A percentile compares a stretch with the other conserved stretches of the same genome.
Evolutionary conservation across 2,329 filamentous ascomycete genomes (phyloP).

Genomic region (Penicillium janthinellum): DNA sequence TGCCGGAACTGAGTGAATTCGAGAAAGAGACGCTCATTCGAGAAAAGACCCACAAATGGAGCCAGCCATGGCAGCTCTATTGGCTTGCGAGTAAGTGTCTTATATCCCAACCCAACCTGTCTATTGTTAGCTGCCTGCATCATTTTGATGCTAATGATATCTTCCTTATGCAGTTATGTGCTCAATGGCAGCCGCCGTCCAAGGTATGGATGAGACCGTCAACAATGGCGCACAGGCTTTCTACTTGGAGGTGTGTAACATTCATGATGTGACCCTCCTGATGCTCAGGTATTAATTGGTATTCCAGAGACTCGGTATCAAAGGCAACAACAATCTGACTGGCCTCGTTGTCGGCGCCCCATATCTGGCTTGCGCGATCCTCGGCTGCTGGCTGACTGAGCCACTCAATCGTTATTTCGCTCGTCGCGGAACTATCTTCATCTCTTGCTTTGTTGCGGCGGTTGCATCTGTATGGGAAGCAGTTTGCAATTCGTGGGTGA

Average conservation of each 20-base stretch:
- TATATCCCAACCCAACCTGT: too few relatives aligned
- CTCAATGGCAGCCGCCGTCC: constrained; percentile 58
- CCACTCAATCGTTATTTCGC: constrained; percentile 49
- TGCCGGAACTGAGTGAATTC: constrained; percentile 46
- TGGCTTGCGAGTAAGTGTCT: constrained; percentile 34
- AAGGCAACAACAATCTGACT: neutral
- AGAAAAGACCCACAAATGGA: constrained; percentile 55
- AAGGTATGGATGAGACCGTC: constrained; percentile 55
- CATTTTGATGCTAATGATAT: too few relatives aligned
- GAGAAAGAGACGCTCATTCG: constrained; percentile 11
- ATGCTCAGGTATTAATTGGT: too few relatives aligned
- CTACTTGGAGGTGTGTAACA: constrained; percentile 17
- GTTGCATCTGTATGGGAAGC: constrained; percentile 48
- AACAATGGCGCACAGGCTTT: constrained; percentile 51
- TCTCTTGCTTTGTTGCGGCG: constrained; percentile 45
- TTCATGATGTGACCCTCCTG: too few relatives aligned
- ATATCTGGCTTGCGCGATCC: constrained; percentile 47
- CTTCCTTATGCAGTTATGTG: constrained; percentile 44
- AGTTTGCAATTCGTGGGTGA: constrained; percentile 46
- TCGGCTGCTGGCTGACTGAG: constrained; percentile 54
- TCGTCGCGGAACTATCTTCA: constrained; percentile 50
- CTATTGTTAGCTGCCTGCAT: too few relatives aligned
- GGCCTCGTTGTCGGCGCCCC: constrained; percentile 50
- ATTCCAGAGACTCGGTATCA: neutral
- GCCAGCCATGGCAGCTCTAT: constrained; percentile 53